Base-by-base conservation (phyloP, 2,329 filamentous ascomycete genomes). In the Leptographium galeiforme region DNA sequence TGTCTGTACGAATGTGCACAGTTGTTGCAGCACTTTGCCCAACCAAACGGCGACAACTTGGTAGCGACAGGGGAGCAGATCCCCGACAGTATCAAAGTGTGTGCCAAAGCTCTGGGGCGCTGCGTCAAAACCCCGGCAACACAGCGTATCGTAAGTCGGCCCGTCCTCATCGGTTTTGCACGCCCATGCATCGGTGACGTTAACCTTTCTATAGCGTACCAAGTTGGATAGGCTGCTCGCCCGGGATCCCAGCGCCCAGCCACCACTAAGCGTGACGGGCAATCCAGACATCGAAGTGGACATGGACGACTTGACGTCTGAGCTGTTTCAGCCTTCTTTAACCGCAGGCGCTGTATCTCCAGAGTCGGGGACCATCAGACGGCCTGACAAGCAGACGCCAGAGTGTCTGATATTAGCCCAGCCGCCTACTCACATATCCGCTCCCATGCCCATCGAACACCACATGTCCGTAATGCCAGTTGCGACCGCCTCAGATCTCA, bases 1-100 rank as follows among this genome's bases (percentile, higher is more conserved):
- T 79, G 77, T 56, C 72, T 75, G 1, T 78, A 78, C 53, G 76
- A 79, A 57, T 79, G 76, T 51, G 71, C 72, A 11, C 70, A 74
- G 33, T 71, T 78, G 60, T 63, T 80, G 51, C 75, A 73, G 38
- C 75, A 77, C 57, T 70, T 71, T 2, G 45, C 68, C 50, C 55
- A 30, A 39, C 54, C 40, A n/a, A 12, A n/a, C 40, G 1, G 16
- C 3, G 64, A 63, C 4, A 71, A 74, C 48, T 66, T 73, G 44
- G 68, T 70, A 2, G 63, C 78, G 16, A 70, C 68, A 1, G 61
- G 67, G 4, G 75, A 76, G 13, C 66, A 68, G 16, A 71, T 78
- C 25, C 62, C 70, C 45, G 75, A 79, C 51, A 69, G 76, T 44
- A 72, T 73, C 3, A 68, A 66, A n/a, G 67, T 74, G 10, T 80